Percentiles rank a stretch among this genome's conserved stretches.
phyloP scores from a whole-genome alignment of 2,329 filamentous ascomycete species.

The Xylariomycetidae sp. region DNA sequence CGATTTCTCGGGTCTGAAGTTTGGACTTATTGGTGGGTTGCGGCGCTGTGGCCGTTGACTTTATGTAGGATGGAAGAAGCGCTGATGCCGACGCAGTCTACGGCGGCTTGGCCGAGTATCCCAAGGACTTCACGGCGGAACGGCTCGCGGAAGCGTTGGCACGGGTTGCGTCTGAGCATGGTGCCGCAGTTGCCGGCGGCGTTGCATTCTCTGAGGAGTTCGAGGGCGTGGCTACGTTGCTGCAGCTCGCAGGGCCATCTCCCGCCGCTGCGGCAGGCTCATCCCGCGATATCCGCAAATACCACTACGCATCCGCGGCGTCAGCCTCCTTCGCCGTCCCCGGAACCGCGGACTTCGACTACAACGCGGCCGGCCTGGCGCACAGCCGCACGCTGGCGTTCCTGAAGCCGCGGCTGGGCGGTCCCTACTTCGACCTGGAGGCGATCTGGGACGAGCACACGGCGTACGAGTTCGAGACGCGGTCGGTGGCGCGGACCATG shows the following conservation, averaged over 20 bases:
- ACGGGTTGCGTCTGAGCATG: neutral
- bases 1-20: conserved; percentile 31
- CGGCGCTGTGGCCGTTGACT: conserved; percentile 2
- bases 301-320: conserved; percentile 7
- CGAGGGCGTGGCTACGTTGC: neutral
- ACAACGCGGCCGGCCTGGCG: conserved; percentile 49
- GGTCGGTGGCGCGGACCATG: conserved; percentile 68
- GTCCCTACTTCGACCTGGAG: conserved; percentile 64
- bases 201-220: neutral
- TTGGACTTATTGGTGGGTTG: conserved; percentile 31
- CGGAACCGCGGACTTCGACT: conserved; percentile 42
- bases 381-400: conserved; percentile 63
- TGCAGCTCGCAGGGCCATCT: neutral
- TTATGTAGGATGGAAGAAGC: neutral
- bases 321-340: conserved; percentile 25
- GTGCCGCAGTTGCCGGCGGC: neutral
- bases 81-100: conserved; percentile 10
- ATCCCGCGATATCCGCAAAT: conserved; percentile 1
- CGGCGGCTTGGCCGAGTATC: conserved; percentile 16
- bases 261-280: neutral
- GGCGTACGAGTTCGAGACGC: conserved; percentile 61
- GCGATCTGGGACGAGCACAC: conserved; percentile 76
- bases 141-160: no score
- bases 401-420: conserved; percentile 55
- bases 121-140: conserved; percentile 11